phyloP scores from a whole-genome alignment of 2,329 filamentous ascomycete genomes.

The Metarhizium humberi region DNA sequence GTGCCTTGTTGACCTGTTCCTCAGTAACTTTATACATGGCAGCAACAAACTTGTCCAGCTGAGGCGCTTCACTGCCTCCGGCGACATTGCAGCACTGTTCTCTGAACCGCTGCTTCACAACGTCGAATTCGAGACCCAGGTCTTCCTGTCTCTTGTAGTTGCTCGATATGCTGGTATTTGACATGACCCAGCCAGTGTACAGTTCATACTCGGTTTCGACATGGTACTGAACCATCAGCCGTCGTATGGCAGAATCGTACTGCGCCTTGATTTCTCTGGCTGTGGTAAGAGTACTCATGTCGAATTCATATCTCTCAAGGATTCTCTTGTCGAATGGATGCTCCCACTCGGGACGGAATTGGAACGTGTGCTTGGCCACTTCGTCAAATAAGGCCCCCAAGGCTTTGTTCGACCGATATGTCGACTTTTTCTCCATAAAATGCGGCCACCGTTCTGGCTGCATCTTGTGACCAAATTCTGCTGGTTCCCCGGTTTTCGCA shows the following conservation, averaged over 20 bases:
- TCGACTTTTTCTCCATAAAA: slow-evolving; percentile 67
- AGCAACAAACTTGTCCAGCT: slow-evolving; percentile 63
- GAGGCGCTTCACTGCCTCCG: slow-evolving; percentile 46
- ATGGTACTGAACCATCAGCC: slow-evolving; percentile 77
- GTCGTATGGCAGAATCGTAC: slow-evolving; percentile 68
- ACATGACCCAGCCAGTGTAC: slow-evolving; percentile 77
- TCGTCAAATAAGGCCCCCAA: slow-evolving; percentile 78
- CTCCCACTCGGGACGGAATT: slow-evolving; percentile 66
- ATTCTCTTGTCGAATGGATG: slow-evolving; percentile 69
- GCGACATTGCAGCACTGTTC: slow-evolving; percentile 56
- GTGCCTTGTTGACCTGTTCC: slow-evolving; percentile 53
- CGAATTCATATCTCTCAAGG: slow-evolving; percentile 49
- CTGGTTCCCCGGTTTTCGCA: slow-evolving; percentile 77
- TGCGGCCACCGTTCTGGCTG: slow-evolving; percentile 65
- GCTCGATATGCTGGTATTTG: slow-evolving; percentile 58
- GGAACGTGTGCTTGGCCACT: slow-evolving; percentile 43
- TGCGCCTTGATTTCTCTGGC: slow-evolving; percentile 60
- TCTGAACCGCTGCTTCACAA: slow-evolving; percentile 61
- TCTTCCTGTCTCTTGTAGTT: slow-evolving; percentile 87
- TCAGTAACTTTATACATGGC: slow-evolving; percentile 84
- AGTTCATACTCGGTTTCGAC: slow-evolving; percentile 86
- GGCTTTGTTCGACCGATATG: slow-evolving; percentile 60
- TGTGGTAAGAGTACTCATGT: slow-evolving; percentile 42
- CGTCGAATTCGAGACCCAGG: slow-evolving; percentile 57
- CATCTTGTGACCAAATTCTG: slow-evolving; percentile 53